A percentile compares a stretch with the other conserved stretches of the same genome.
phyloP scores from a whole-genome alignment of 306 rosid genomes.

The Arachis hypogaea region DNA sequence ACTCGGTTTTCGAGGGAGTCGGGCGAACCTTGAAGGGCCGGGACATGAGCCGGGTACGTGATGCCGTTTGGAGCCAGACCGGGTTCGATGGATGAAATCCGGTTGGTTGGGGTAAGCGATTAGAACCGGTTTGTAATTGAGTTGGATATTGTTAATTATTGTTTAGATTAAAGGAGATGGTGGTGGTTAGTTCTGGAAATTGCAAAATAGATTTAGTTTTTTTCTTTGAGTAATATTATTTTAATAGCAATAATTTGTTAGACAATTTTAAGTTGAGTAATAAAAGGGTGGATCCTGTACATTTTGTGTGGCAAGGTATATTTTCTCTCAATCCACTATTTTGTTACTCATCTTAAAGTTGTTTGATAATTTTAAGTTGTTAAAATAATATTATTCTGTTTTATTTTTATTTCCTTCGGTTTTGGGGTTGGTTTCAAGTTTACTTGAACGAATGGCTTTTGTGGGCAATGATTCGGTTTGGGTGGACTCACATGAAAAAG shows the following conservation, averaged over 20 bases:
- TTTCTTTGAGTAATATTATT: too few species aligned
- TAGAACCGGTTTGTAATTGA: constrained; percentile 18
- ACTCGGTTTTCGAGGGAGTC: constrained; percentile 90
- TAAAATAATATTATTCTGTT: too few species aligned
- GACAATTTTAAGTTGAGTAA: too few species aligned
- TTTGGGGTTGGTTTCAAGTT: not conserved
- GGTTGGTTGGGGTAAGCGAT: constrained; percentile 1
- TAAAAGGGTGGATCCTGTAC: too few species aligned
- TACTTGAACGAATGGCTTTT: constrained; percentile 15
- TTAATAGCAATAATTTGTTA: too few species aligned
- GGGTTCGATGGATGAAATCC: constrained; percentile 75
- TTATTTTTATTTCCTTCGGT: not conserved
- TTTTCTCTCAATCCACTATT: too few species aligned
- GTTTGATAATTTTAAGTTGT: too few species aligned
- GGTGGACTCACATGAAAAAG: constrained; percentile 44
- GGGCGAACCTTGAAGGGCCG: constrained; percentile 96
- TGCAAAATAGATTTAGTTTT: constrained; percentile 9
- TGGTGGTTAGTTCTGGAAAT: not conserved
- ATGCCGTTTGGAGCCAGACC: constrained; percentile 97
- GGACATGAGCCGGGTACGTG: constrained; percentile 92
- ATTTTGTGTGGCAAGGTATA: too few species aligned
- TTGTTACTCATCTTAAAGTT: too few species aligned
- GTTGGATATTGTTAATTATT: not conserved
- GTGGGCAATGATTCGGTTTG: constrained; percentile 63
- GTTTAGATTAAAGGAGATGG: too few species aligned